phyloP scores from a whole-genome alignment of 371 early-diverging fungal species.

The Mucor mucedo region DNA sequence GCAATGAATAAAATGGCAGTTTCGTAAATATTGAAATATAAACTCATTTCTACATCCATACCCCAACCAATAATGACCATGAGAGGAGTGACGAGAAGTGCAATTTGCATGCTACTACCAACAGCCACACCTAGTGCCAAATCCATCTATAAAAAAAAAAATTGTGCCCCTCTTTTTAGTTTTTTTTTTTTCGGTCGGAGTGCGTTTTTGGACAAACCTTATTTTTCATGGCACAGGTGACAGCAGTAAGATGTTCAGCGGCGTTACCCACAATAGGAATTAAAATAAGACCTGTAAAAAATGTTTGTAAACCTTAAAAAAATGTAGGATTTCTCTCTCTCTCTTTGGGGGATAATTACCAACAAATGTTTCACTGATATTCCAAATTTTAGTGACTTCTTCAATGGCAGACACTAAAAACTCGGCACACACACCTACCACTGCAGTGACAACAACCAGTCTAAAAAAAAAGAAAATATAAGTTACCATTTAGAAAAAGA shows the following conservation, averaged over 20 bases:
- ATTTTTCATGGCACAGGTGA: slow-evolving; percentile 81
- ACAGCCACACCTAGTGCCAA: slow-evolving; percentile 84
- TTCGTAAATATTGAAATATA: slow-evolving; percentile 84
- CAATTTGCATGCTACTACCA: slow-evolving; percentile 92
- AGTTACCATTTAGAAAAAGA: too few species aligned
- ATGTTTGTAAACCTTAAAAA: too few species aligned
- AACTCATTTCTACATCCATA: slow-evolving; percentile 72
- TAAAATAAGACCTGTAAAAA: too few species aligned
- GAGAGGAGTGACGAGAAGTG: slow-evolving; percentile 86
- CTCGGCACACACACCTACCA: slow-evolving; percentile 82
- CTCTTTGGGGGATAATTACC: slow-evolving; percentile 54
- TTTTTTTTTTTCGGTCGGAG: neutral
- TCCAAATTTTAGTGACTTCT: slow-evolving; percentile 65
- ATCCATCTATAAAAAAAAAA: slow-evolving; percentile 81
- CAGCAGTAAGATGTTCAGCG: slow-evolving; percentile 85
- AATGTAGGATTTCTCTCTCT: too few species aligned
- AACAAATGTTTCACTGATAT: slow-evolving; percentile 79
- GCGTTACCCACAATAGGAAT: slow-evolving; percentile 60
- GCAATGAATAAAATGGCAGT: slow-evolving; percentile 82
- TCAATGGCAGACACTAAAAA: slow-evolving; percentile 83
- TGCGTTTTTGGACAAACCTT: slow-evolving; percentile 48
- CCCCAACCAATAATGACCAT: slow-evolving; percentile 90
- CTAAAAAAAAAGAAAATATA: slow-evolving; percentile 1
- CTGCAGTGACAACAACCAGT: slow-evolving; percentile 44
- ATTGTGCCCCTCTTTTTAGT: neutral